Conservation (phyloP, 2,329 filamentous ascomycete species). For the Phialophora tarda region DNA sequence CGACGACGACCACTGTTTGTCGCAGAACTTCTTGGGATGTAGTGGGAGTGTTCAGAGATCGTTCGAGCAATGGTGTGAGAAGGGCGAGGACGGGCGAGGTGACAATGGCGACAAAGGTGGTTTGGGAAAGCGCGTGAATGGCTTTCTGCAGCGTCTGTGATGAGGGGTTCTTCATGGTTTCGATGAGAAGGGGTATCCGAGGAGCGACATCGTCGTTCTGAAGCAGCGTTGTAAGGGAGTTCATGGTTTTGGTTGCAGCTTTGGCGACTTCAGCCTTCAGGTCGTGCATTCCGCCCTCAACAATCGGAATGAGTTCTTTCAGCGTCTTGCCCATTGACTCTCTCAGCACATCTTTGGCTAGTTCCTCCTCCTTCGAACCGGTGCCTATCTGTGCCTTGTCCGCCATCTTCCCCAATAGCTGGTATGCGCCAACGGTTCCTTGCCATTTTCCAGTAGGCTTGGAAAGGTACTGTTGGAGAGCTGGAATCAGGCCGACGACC, state of each 20-base stretch:
- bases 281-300: slow-evolving; percentile 94
- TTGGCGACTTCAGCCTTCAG: slow-evolving; percentile 84
- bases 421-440: slow-evolving; percentile 84
- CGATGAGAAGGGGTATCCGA: slow-evolving; percentile 87
- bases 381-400: slow-evolving; percentile 88
- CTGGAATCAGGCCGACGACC: slow-evolving; percentile 79
- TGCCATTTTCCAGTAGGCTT: slow-evolving; percentile 96
- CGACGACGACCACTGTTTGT: slow-evolving; percentile 93
- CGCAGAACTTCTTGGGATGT: slow-evolving; percentile 93
- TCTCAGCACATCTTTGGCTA: slow-evolving; percentile 85
- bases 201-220: slow-evolving; percentile 97
- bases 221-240: slow-evolving; percentile 81
- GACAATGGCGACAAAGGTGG: slow-evolving; percentile 96
- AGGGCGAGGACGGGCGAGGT: slow-evolving; percentile 94
- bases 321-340: slow-evolving; percentile 89
- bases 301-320: slow-evolving; percentile 84
- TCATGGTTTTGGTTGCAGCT: slow-evolving; percentile 92
- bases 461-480: slow-evolving; percentile 73
- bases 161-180: slow-evolving; percentile 93
- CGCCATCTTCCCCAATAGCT: slow-evolving; percentile 88
- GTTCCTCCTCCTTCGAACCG: slow-evolving; percentile 82
- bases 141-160: slow-evolving; percentile 88
- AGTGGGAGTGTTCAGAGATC: slow-evolving; percentile 86
- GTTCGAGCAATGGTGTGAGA: slow-evolving; percentile 90
- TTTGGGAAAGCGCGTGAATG: slow-evolving; percentile 94